phyloP scores from a whole-genome alignment of 805 yeast species.

The Saccharomycopsis vini region DNA sequence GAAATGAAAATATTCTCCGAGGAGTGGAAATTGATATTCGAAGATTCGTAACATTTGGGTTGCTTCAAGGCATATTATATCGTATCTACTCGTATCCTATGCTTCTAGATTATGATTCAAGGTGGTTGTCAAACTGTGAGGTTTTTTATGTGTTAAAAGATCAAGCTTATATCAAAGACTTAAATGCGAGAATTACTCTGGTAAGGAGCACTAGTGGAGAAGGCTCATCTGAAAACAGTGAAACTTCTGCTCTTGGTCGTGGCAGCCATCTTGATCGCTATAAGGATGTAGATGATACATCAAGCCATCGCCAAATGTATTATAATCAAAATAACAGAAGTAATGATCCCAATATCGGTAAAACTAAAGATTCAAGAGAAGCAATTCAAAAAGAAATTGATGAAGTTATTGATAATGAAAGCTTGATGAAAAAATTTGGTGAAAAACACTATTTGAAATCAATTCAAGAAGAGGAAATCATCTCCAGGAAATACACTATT shows the following conservation, averaged over 20 bases:
- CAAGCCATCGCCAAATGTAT: not conserved
- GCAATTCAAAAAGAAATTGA: constrained; percentile 4
- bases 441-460: constrained; percentile 10
- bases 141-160: constrained; percentile 13
- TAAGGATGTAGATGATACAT: not conserved
- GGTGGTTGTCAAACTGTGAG: constrained; percentile 16
- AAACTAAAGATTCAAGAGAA: not conserved
- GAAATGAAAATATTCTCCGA: constrained; percentile 46
- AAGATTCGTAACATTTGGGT: constrained; percentile 80
- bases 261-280: too few species aligned
- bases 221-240: not conserved
- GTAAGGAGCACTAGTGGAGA: too few species aligned
- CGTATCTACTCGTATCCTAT: constrained; percentile 74
- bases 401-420: constrained; percentile 5
- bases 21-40: constrained; percentile 61
- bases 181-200: not conserved
- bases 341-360: not conserved
- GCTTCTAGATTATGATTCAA: constrained; percentile 29
- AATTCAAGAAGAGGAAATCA: constrained; percentile 5
- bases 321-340: not conserved
- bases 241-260: not conserved
- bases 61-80: constrained; percentile 71
- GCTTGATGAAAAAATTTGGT: constrained; percentile 3
- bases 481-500: constrained; percentile 1
- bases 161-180: not conserved